Evolutionary conservation across 164 flowering plant genomes (phyloP).

Genomic region (Liriodendron chinense): DNA sequence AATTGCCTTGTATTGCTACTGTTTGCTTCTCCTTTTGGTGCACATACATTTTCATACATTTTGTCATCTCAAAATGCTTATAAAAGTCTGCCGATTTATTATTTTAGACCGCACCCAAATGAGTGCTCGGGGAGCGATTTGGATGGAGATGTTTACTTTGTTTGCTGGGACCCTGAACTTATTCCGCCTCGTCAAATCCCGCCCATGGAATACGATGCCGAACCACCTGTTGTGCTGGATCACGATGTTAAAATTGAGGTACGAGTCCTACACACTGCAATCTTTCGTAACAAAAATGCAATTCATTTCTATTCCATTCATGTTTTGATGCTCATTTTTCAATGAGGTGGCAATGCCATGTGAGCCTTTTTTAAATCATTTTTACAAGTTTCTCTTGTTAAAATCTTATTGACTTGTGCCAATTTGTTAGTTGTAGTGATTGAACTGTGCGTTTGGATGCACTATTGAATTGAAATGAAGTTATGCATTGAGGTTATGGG

Average conservation of each 20-base stretch:
- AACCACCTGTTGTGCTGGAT: constrained; percentile 38
- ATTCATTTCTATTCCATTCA: neutral
- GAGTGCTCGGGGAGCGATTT: constrained; percentile 97
- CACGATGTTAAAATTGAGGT: constrained; percentile 60
- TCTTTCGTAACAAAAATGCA: neutral
- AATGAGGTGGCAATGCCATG: no score
- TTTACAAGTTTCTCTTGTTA: no score
- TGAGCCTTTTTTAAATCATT: no score
- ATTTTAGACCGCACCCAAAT: constrained; percentile 81
- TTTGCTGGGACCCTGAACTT: constrained; percentile 74
- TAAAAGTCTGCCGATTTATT: neutral
- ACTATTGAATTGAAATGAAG: no score
- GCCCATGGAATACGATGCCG: constrained; percentile 78
- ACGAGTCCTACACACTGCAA: neutral
- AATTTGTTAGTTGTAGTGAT: no score
- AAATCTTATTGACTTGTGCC: no score
- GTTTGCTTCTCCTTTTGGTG: no score
- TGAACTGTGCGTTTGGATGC: no score
- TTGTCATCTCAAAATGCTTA: neutral
- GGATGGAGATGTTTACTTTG: constrained; percentile 90
- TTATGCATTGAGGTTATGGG: no score
- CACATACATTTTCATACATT: no score
- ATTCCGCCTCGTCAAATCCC: constrained; percentile 52
- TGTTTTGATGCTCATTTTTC: no score
- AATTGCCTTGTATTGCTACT: no score